Evolutionary conservation across 768 basidiomycete species (phyloP), one percentile per base, ranked within the genome.

Genomic region (Podaxis sp.): DNA sequence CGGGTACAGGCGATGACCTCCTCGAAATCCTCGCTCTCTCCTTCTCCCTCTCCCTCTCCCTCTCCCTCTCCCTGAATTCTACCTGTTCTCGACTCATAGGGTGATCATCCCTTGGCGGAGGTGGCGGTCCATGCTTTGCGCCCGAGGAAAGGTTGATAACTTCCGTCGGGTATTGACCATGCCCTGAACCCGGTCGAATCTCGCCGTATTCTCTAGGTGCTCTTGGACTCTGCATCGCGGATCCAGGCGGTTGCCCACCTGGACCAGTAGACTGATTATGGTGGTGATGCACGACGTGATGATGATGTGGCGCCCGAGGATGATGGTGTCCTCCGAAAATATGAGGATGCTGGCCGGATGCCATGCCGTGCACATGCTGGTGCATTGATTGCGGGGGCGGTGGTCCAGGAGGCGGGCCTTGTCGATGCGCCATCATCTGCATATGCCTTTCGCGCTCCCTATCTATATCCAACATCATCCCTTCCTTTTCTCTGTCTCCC

Each of bases 281-380:
- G 41, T 79, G 79, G 61, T 77, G 77, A 61, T 77, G 79, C 6
- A 79, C 68, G 62, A 79, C 77, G 64, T 85, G 85, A 61, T 85
- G 82, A 61, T 85, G 82, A 61, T 87, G 55, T n/a, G 75, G 76
- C 2, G 73, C 66, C 27, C 77, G 79, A 57, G 79, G 82, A 65
- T 77, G 84, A 63, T 83, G 83, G 59, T 80, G 77, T 52, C 75
- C 75, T 53, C 68, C 68, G 4, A 68, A 66, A 57, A 66, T 51
- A 56, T 61, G 64, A 57, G 79, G 76, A 57, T 78, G 74, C 60
- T 77, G 77, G 8, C 57, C 52, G 4, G 67, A 61, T 60, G 66
- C 61, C n/a, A 61, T 61, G 33, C 40, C 54, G 52, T 33, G 66
- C 60, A 27, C 65, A 69, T 79, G 80, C 17, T 71, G 68, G 47